Evolutionary conservation across 1,284 basidiomycete genomes (phyloP).

Genomic region (Ceratobasidium sp.): DNA sequence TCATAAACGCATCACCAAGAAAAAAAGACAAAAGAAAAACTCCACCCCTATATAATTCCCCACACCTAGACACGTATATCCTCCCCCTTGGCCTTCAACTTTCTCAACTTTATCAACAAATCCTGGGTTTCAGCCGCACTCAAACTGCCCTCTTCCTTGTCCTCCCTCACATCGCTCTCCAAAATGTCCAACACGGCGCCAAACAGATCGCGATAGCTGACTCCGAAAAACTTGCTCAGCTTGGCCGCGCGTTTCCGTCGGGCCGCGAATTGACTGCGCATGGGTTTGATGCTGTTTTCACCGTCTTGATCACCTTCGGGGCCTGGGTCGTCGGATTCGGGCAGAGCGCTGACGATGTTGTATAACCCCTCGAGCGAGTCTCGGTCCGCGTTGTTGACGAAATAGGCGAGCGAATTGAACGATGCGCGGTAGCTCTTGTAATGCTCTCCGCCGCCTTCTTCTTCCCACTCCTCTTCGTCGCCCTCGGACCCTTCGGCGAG

Average conservation of each 20-base stretch:
- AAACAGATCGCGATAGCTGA: constrained; percentile 37
- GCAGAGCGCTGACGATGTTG: constrained; percentile 69
- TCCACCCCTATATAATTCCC: too few relatives aligned
- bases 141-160: constrained; percentile 48
- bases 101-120: constrained; percentile 71
- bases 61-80: constrained; percentile 52
- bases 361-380: constrained; percentile 80
- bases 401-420: constrained; percentile 79
- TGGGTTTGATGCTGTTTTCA: not conserved
- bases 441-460: constrained; percentile 43
- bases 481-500: constrained; percentile 43
- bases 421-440: constrained; percentile 84
- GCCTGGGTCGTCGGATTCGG: constrained; percentile 54
- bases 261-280: constrained; percentile 47
- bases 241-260: constrained; percentile 32
- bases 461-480: not conserved
- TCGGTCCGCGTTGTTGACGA: constrained; percentile 80
- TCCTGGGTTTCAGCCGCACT: constrained; percentile 63
- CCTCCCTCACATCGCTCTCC: constrained; percentile 79
- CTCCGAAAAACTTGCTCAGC: constrained; percentile 40
- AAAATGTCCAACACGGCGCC: constrained; percentile 71
- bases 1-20: constrained; percentile 1
- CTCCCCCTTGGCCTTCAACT: constrained; percentile 69
- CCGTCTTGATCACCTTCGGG: constrained; percentile 49
- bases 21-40: constrained; percentile 14